Conservation (phyloP, 371 early-diverging fungal genomes). For the Dichotomocladium elegans region DNA sequence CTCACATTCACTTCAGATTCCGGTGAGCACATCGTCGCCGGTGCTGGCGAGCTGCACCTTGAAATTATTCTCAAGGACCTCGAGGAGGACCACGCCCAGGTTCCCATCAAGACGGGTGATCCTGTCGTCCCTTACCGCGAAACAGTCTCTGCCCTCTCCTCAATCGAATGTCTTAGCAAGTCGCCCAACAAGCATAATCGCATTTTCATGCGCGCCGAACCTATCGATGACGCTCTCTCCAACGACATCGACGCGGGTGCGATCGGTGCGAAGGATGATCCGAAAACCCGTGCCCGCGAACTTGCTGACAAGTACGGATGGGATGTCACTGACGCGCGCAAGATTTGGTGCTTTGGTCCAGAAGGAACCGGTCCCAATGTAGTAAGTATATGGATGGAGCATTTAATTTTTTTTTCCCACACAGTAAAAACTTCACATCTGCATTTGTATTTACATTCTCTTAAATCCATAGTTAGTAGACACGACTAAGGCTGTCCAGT, state of each 20-base stretch:
- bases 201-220: constrained; percentile 96
- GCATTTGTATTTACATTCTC: too few species aligned
- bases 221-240: constrained; percentile 85
- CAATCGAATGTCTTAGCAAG: constrained; percentile 86
- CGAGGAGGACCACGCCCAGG: constrained; percentile 98
- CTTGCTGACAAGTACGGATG: constrained; percentile 91
- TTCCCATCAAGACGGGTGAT: constrained; percentile 92
- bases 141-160: constrained; percentile 86
- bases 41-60: constrained; percentile 97
- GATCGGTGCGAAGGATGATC: constrained; percentile 88
- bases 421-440: background rate
- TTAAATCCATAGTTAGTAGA: constrained; percentile 60
- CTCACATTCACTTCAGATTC: constrained; percentile 89
- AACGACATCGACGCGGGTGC: constrained; percentile 86
- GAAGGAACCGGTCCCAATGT: constrained; percentile 95
- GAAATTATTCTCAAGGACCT: constrained; percentile 89
- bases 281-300: constrained; percentile 92
- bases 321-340: constrained; percentile 99
- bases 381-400: background rate
- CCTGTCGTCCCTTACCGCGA: constrained; percentile 98
- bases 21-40: constrained; percentile 99
- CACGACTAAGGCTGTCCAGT: constrained; percentile 97
- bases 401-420: background rate
- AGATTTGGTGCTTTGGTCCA: constrained; percentile 99
- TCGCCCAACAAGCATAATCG: too few species aligned